Base-by-base conservation (phyloP, 1,139 yeast genomes). In the Sugiyamaella pinicola region DNA sequence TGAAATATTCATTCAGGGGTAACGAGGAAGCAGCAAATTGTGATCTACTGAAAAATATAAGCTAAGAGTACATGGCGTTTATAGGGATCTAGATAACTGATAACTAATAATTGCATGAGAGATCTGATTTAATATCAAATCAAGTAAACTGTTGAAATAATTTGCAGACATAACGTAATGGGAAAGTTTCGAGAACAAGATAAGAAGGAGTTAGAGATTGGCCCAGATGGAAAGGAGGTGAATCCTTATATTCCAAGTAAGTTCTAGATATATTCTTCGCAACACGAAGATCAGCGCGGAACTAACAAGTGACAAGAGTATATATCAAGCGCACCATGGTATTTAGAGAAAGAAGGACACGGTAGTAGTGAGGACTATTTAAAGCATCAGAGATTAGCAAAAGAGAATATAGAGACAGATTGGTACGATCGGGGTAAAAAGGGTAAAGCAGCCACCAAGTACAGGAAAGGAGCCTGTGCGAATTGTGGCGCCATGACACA, bases 401-500 rank as follows among this genome's bases (percentile, higher is more conserved):
- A 61, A 17, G 58, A 56, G 15, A 58, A 62, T 26, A 57, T 59
- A 34, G 59, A 61, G 54, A 63, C 63, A 46, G 68, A 59, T 38
- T 65, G 70, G 71, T 65, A 65, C 56, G 65, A 60, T 42, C 63
- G 73, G 13, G 70, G 73, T 4, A 57, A 58, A 28, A 48, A 58
- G 40, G 57, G 56, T 38, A 55, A 64, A 26, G 65, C 65, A 5
- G 67, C 72, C 8, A 69, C 69, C 13, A 68, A 67, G 55, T 69
- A 63, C 43, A 65, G 73, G 28, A 71, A 69, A 47, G 77, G 77
- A 7, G 76, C 75, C 0, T 81, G 85, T 61, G 71, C 70, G 9
- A 80, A 79, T 60, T 81, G 85, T 60, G 84, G 84, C 1, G 74
- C 81, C 34, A 63, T 66, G 61, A 66, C 72, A 26, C 85, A 81